These are phyloP conservation scores for Nymphaea thermarum DNA, from an alignment of 164 flowering plant species.

Conservation along the genomic window DNA sequence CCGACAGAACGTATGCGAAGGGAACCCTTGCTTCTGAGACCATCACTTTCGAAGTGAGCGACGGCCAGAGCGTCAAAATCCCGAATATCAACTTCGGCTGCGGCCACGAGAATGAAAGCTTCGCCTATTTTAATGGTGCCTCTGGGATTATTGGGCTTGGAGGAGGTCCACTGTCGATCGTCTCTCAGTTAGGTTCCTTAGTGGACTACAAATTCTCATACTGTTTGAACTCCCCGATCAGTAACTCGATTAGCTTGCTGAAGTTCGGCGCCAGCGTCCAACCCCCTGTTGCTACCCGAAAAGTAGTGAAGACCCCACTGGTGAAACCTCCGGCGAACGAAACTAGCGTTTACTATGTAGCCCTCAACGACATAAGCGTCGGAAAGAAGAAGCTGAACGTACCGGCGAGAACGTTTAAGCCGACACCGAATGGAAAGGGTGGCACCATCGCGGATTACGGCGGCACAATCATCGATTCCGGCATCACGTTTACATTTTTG, in stretches of 20 bases:
- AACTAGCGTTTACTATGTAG: constrained; percentile 60
- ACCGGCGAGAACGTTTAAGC: constrained; percentile 31
- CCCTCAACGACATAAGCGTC: constrained; percentile 61
- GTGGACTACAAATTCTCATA: constrained; percentile 51
- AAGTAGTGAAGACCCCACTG: constrained; percentile 33
- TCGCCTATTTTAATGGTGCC: constrained; percentile 23
- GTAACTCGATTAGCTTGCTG: constrained; percentile 33
- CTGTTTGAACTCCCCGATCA: constrained; percentile 57
- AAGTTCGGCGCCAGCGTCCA: constrained; percentile 51
- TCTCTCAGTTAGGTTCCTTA: constrained; percentile 53
- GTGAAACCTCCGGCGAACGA: constrained; percentile 34
- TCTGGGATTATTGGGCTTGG: constrained; percentile 83
- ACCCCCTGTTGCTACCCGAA: not conserved
- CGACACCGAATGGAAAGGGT: constrained; percentile 49
- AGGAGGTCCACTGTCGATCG: constrained; percentile 71
- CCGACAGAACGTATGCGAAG: constrained; percentile 57
- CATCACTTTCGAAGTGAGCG: constrained; percentile 31
- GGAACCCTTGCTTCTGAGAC: constrained; percentile 65
- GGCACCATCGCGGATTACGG: constrained; percentile 82
- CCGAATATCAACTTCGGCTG: constrained; percentile 64
- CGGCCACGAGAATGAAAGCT: constrained; percentile 58
- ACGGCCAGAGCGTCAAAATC: constrained; percentile 19
- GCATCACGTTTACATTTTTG: constrained; percentile 68
- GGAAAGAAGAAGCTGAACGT: constrained; percentile 44
- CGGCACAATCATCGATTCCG: constrained; percentile 82